phyloP scores from a whole-genome alignment of 2,329 filamentous ascomycete genomes.

The Calonectria pseudoturangicola region DNA sequence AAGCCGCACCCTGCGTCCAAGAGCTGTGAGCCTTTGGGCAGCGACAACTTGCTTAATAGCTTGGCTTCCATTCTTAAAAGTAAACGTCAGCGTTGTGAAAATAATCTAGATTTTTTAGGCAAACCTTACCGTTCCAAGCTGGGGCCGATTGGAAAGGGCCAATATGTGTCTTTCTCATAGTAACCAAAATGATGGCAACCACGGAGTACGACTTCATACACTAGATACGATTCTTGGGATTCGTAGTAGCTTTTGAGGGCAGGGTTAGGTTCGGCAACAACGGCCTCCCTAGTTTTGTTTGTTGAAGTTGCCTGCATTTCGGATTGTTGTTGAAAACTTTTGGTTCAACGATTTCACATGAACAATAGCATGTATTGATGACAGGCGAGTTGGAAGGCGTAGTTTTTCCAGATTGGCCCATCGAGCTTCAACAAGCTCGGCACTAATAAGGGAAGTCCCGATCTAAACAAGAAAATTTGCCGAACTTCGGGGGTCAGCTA shows the following conservation, averaged over 20 bases:
- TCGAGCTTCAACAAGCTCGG: neutral
- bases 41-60: constrained; percentile 61
- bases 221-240: constrained; percentile 66
- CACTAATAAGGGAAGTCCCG: neutral
- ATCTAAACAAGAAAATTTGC: neutral
- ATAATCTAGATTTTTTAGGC: no score
- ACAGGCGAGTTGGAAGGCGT: neutral
- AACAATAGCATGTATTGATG: neutral
- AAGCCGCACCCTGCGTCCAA: constrained; percentile 72
- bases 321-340: neutral
- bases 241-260: constrained; percentile 66
- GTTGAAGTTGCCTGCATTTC: neutral
- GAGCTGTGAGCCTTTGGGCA: constrained; percentile 64
- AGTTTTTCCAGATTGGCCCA: neutral
- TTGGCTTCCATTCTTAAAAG: constrained; percentile 69
- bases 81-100: neutral
- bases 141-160: constrained; percentile 67
- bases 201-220: constrained; percentile 65
- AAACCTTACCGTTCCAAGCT: constrained; percentile 54
- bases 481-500: constrained; percentile 4
- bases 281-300: constrained; percentile 19
- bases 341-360: neutral
- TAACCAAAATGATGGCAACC: constrained; percentile 71
- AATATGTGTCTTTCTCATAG: constrained; percentile 66
- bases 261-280: constrained; percentile 62